Percentiles rank a stretch among this genome's conserved stretches.
These are phyloP conservation scores for Clonostachys sp. DNA, from an alignment of 2,329 filamentous ascomycete genomes.

Conservation along the genomic window DNA sequence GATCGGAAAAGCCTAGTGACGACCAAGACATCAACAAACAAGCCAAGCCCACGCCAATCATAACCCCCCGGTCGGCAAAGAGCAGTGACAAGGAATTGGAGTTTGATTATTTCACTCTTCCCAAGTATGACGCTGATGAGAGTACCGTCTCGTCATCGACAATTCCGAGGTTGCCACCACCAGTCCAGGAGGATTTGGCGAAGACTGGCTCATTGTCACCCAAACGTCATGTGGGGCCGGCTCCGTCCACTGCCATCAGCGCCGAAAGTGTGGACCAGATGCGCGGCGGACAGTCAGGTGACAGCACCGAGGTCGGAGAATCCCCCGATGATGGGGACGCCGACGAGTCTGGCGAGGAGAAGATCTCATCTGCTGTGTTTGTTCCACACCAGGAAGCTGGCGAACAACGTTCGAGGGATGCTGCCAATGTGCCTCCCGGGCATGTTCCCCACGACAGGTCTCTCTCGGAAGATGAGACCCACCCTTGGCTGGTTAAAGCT, in stretches of 20 bases:
- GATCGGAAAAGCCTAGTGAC: no score
- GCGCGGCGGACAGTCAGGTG: conserved; percentile 23
- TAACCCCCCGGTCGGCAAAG: no score
- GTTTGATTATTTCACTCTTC: conserved; percentile 15
- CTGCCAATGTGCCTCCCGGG: conserved; percentile 17
- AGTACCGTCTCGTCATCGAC: conserved; percentile 5
- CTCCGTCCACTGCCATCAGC: conserved; percentile 9
- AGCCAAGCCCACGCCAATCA: no score
- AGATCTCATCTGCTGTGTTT: conserved; percentile 83
- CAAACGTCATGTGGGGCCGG: conserved; percentile 13
- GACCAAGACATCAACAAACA: no score
- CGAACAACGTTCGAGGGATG: conserved; percentile 19
- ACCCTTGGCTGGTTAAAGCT: conserved; percentile 55
- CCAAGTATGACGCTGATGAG: conserved; percentile 1
- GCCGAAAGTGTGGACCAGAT: conserved; percentile 18
- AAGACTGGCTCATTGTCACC: conserved; percentile 7
- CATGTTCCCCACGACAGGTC: conserved; percentile 35
- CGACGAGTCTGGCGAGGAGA: conserved; percentile 70
- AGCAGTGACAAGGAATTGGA: conserved; percentile 1
- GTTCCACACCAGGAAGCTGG: conserved; percentile 65
- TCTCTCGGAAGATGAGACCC: conserved; percentile 27
- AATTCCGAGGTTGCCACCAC: conserved; percentile 7
- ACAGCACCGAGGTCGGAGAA: conserved; percentile 29
- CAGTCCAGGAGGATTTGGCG: conserved; percentile 12
- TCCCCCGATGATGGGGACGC: conserved; percentile 35